Conservation (phyloP, 164 flowering plant genomes). For the Vitis labrusca region DNA sequence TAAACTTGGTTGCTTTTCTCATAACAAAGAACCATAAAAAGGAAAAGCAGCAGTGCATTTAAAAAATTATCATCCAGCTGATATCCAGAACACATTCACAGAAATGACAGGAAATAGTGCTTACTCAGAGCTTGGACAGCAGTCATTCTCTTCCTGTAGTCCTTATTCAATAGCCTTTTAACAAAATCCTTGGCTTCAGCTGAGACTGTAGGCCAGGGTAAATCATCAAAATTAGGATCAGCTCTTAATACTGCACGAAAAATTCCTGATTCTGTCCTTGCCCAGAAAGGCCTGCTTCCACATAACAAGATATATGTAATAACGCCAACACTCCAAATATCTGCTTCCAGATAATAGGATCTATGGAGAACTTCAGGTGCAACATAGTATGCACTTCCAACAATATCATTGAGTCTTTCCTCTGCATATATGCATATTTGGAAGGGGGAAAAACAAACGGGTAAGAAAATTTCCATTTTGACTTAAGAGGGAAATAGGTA, state of each 20-base stretch:
- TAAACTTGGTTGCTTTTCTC: neutral
- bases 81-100: neutral
- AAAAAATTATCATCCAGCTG: neutral
- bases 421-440: constrained; percentile 46
- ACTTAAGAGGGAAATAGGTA: neutral
- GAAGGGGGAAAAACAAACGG: neutral
- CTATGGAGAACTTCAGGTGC: constrained; percentile 99
- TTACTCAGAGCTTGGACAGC: constrained; percentile 60
- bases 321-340: constrained; percentile 99
- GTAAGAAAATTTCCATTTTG: too few species aligned
- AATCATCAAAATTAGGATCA: constrained; percentile 87
- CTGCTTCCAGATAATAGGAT: constrained; percentile 91
- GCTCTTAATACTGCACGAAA: constrained; percentile 95
- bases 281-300: constrained; percentile 99
- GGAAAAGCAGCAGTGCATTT: neutral
- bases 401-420: constrained; percentile 94
- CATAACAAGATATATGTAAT: constrained; percentile 89
- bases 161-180: constrained; percentile 55
- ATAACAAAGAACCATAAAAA: neutral
- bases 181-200: constrained; percentile 58
- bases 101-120: constrained; percentile 3
- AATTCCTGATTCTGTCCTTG: constrained; percentile 99
- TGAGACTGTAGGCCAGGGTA: constrained; percentile 55
- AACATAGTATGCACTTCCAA: constrained; percentile 99
- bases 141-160: constrained; percentile 56